These are phyloP conservation scores for Vigna mungo DNA, from an alignment of 306 rosid species.

Conservation along the genomic window DNA sequence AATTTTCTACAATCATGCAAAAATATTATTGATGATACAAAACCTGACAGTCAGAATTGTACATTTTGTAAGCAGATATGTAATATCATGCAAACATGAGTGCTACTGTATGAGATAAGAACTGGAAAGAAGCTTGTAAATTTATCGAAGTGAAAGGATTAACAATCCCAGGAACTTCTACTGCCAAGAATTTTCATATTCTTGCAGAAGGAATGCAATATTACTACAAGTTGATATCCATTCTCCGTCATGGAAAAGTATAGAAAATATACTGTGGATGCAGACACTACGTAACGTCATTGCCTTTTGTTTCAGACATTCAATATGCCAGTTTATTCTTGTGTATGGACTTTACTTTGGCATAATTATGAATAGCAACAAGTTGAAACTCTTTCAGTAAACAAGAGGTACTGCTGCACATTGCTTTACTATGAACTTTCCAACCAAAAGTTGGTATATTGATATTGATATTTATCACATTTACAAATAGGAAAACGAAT, in stretches of 20 bases:
- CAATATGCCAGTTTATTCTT: constrained; percentile 12
- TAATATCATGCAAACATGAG: constrained; percentile 18
- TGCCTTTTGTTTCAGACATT: constrained; percentile 20
- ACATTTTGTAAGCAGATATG: not conserved
- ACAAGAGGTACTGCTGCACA: not conserved
- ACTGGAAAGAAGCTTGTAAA: constrained; percentile 22
- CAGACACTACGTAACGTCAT: constrained; percentile 7
- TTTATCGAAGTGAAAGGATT: constrained; percentile 11
- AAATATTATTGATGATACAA: not conserved
- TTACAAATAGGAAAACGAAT: constrained; percentile 13
- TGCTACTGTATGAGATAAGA: not conserved
- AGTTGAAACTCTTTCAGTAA: constrained; percentile 2
- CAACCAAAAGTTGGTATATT: not conserved
- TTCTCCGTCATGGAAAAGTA: not conserved
- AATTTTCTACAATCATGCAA: not conserved
- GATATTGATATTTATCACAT: not conserved
- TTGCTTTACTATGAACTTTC: constrained; percentile 5
- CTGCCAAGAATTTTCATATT: constrained; percentile 1
- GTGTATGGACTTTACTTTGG: not conserved
- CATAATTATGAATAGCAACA: not conserved
- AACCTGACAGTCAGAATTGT: constrained; percentile 9
- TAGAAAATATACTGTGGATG: not conserved
- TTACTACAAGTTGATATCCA: constrained; percentile 7
- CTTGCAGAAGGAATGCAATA: constrained; percentile 10
- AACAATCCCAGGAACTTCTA: constrained; percentile 22